phyloP scores from a whole-genome alignment of 306 rosid genomes.

The Potentilla sterilis region DNA sequence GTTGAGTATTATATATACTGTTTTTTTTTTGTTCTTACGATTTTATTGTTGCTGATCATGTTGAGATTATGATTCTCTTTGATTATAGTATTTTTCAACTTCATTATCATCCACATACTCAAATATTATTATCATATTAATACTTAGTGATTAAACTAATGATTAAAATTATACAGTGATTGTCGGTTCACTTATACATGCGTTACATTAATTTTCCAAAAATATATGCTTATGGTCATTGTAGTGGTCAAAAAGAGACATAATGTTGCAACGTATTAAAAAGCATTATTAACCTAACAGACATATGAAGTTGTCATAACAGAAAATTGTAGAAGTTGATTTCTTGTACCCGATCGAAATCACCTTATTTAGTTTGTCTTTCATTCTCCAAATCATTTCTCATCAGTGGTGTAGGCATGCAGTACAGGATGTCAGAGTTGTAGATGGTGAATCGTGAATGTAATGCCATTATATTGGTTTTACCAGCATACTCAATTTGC shows the following conservation, averaged over 20 bases:
- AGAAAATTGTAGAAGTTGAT: not conserved
- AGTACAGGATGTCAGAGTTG: conserved; percentile 11
- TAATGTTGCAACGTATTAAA: not conserved
- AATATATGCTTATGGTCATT: not conserved
- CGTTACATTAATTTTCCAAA: no score
- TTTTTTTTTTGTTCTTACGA: no score
- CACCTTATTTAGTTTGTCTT: not conserved
- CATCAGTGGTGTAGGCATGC: not conserved
- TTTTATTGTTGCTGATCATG: no score
- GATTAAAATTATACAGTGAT: no score
- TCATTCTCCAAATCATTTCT: not conserved
- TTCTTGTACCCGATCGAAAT: not conserved
- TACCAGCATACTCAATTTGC: not conserved
- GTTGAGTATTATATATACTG: no score
- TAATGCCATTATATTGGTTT: conserved; percentile 10
- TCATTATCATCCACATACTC: no score
- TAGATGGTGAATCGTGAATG: conserved; percentile 8
- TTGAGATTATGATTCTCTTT: no score
- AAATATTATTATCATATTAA: no score
- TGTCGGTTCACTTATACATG: no score
- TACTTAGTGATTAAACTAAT: no score
- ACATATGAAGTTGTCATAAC: not conserved
- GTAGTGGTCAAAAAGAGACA: not conserved
- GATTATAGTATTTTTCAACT: no score
- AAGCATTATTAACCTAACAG: not conserved